A percentile compares a stretch with the other conserved stretches of the same genome.
phyloP scores from a whole-genome alignment of 2,329 filamentous ascomycete species.

The Cladosporium sp. region DNA sequence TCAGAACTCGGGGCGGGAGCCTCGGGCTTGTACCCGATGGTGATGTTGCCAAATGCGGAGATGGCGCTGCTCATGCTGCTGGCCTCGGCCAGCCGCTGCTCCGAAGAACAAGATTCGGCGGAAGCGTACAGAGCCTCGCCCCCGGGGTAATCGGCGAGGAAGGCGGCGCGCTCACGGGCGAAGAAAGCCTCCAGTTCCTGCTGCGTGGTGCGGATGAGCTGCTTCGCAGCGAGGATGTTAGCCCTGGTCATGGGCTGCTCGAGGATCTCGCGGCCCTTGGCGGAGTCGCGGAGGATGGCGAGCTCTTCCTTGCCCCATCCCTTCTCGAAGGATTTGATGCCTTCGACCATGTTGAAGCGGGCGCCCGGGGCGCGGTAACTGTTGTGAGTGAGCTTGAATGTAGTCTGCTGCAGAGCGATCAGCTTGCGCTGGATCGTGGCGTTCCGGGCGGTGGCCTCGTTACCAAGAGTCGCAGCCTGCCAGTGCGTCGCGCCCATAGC shows the following conservation, averaged over 20 bases:
- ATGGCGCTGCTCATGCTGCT: too few relatives aligned
- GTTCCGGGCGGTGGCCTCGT: background rate
- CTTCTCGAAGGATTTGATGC: background rate
- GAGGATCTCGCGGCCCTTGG: background rate
- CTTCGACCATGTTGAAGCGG: background rate
- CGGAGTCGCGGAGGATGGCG: background rate
- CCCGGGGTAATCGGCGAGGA: background rate
- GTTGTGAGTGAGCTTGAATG: background rate
- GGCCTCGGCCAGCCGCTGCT: too few relatives aligned
- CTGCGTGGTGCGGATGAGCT: background rate
- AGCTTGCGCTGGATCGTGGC: background rate
- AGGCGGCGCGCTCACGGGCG: background rate
- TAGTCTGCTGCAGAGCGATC: background rate
- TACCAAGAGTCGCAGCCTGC: background rate
- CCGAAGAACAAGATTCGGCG: too few relatives aligned
- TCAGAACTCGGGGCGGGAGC: background rate
- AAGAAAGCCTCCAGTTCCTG: background rate
- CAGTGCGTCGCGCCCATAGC: background rate
- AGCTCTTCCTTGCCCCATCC: slow-evolving; percentile 1
- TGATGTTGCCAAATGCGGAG: too few relatives aligned
- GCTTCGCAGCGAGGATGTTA: slow-evolving; percentile 3
- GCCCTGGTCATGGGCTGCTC: background rate
- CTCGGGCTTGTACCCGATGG: too few relatives aligned
- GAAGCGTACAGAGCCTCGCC: background rate
- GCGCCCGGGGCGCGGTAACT: background rate